Conservation (phyloP, 306 rosid genomes). For the Dalbergia cultrata region DNA sequence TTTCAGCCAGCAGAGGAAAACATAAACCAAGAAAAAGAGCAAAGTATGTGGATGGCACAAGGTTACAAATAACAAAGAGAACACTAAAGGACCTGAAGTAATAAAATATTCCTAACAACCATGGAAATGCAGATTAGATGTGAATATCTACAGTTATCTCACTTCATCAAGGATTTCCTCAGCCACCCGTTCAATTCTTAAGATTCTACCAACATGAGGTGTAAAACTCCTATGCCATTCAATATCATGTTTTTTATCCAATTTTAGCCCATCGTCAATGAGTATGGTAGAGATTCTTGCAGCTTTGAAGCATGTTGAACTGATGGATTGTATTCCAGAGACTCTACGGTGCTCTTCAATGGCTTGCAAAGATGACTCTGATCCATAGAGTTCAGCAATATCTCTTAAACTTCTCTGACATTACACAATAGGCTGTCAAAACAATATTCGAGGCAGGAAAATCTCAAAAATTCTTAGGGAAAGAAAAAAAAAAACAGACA, state of each 20-base stretch:
- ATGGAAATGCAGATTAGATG: slow-evolving; percentile 40
- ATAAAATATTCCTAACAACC: slow-evolving; percentile 25
- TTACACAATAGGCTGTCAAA: slow-evolving; percentile 30
- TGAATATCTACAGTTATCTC: slow-evolving; percentile 43
- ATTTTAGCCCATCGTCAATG: slow-evolving; percentile 81
- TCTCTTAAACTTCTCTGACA: slow-evolving; percentile 86
- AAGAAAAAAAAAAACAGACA: neutral
- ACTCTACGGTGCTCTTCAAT: slow-evolving; percentile 74
- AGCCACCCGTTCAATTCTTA: slow-evolving; percentile 82
- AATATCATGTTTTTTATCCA: slow-evolving; percentile 67
- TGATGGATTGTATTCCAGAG: slow-evolving; percentile 69
- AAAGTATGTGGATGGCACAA: slow-evolving; percentile 8
- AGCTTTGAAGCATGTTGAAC: slow-evolving; percentile 78
- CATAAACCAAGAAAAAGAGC: neutral
- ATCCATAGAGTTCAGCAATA: slow-evolving; percentile 75
- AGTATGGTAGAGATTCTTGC: slow-evolving; percentile 77
- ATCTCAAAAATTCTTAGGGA: slow-evolving; percentile 2
- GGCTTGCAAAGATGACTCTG: slow-evolving; percentile 61
- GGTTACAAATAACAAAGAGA: slow-evolving; percentile 5
- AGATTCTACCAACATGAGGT: slow-evolving; percentile 80
- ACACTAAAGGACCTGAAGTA: slow-evolving; percentile 7
- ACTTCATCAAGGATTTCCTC: slow-evolving; percentile 83
- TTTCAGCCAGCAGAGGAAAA: neutral
- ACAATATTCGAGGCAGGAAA: slow-evolving; percentile 23
- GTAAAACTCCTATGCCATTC: slow-evolving; percentile 75